Conservation (phyloP, 306 rosid species). For the Sicyos edulis region DNA sequence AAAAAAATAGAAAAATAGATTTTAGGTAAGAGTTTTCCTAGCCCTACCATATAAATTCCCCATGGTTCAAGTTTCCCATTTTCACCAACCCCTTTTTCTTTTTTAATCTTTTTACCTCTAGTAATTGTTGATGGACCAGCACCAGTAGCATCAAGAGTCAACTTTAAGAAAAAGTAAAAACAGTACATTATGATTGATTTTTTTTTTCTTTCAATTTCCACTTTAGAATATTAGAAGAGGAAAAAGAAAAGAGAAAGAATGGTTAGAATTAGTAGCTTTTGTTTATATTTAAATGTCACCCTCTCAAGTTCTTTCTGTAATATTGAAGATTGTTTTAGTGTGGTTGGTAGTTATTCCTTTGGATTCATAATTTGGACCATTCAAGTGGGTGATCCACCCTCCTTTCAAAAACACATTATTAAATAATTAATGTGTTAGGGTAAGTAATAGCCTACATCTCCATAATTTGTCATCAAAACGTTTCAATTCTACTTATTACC, state of each 20-base stretch:
- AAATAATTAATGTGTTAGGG: background rate
- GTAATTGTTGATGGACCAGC: background rate
- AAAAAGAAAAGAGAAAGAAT: background rate
- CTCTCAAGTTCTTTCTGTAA: background rate
- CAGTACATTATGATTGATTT: background rate
- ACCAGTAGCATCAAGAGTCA: constrained; percentile 3
- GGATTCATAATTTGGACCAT: constrained; percentile 9
- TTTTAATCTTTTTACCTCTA: background rate
- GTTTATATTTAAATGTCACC: no score
- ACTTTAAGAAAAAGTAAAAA: constrained; percentile 16
- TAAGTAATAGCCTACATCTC: background rate
- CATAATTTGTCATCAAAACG: background rate
- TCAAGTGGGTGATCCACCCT: constrained; percentile 18
- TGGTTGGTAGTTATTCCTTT: constrained; percentile 13
- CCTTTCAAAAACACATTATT: background rate
- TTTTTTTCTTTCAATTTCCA: no score
- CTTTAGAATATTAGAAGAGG: background rate
- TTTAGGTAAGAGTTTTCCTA: background rate
- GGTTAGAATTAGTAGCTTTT: constrained; percentile 1
- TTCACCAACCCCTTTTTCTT: background rate
- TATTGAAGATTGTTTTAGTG: constrained; percentile 11
- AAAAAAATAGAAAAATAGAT: no score
- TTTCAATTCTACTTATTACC: background rate
- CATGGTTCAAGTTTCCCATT: background rate
- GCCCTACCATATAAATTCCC: background rate